Conservation (phyloP, 2,329 filamentous ascomycete genomes). For the Alternaria ethzedia region DNA sequence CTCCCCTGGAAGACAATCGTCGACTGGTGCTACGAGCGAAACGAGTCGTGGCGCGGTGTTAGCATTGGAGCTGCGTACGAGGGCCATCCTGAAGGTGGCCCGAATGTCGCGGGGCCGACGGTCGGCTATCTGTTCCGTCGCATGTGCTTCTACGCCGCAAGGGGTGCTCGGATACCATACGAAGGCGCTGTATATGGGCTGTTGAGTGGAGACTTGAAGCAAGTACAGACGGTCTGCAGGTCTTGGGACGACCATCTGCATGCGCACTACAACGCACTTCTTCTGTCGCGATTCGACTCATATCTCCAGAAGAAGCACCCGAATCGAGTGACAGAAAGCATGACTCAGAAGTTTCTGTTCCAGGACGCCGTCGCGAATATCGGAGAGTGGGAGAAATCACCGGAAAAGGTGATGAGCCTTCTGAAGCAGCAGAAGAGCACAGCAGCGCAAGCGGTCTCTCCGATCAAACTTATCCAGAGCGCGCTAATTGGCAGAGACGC, state of each 20-base stretch:
- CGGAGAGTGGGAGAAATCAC: constrained; percentile 61
- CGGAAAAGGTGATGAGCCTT: constrained; percentile 63
- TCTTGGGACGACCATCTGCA: constrained; percentile 89
- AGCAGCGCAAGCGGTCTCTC: constrained; percentile 64
- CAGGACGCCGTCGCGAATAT: constrained; percentile 71
- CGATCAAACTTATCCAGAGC: constrained; percentile 78
- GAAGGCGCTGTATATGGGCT: constrained; percentile 91
- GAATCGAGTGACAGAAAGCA: constrained; percentile 58
- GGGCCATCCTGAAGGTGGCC: constrained; percentile 49
- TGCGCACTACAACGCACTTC: constrained; percentile 83
- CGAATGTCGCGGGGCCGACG: constrained; percentile 47
- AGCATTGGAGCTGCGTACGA: constrained; percentile 75
- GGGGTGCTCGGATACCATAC: constrained; percentile 74
- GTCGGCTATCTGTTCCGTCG: constrained; percentile 70
- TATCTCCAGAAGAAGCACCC: constrained; percentile 66
- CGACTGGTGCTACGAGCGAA: constrained; percentile 84
- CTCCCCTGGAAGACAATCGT: constrained; percentile 74
- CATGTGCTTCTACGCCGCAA: constrained; percentile 76
- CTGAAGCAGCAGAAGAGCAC: constrained; percentile 65
- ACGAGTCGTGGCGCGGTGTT: constrained; percentile 87
- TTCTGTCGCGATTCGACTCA: constrained; percentile 79
- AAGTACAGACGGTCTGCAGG: constrained; percentile 76
- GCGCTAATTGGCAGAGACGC: constrained; percentile 71
- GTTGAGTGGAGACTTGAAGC: constrained; percentile 81
- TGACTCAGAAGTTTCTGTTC: constrained; percentile 65